Evolutionary conservation across 1,284 basidiomycete genomes (phyloP).

Genomic region (Mycena citricolor): DNA sequence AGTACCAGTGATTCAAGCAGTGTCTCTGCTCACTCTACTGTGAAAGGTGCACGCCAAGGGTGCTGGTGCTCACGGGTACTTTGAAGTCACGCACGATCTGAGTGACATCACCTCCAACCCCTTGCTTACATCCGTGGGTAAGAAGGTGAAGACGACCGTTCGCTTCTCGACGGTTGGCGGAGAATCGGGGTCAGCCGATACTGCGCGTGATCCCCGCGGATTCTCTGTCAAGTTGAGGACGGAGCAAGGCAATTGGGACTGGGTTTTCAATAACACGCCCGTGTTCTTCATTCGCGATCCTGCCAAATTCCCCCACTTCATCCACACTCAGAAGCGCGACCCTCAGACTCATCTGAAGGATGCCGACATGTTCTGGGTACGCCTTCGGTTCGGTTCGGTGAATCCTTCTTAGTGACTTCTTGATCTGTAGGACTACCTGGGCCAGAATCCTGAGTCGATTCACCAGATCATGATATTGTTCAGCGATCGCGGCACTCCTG

Average conservation of each 20-base stretch:
- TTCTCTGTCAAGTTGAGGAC: constrained; percentile 92
- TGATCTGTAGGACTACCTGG: constrained; percentile 74
- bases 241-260: constrained; percentile 87
- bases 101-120: constrained; percentile 77
- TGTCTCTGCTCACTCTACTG: constrained; percentile 14
- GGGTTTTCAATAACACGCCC: constrained; percentile 91
- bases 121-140: constrained; percentile 63
- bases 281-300: constrained; percentile 88
- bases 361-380: constrained; percentile 77
- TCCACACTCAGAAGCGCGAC: constrained; percentile 93
- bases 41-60: constrained; percentile 87
- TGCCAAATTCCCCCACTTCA: constrained; percentile 88
- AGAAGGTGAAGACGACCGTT: constrained; percentile 68
- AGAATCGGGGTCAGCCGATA: constrained; percentile 86
- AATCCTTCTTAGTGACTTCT: constrained; percentile 4
- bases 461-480: constrained; percentile 91
- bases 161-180: constrained; percentile 91
- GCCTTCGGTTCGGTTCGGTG: constrained; percentile 23
- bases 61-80: constrained; percentile 90
- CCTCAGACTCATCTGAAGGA: constrained; percentile 88
- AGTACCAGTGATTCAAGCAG: constrained; percentile 5
- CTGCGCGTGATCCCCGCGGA: constrained; percentile 89
- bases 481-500: constrained; percentile 89
- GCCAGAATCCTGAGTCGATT: constrained; percentile 89
- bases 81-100: constrained; percentile 82